phyloP scores from a whole-genome alignment of 768 basidiomycete species.

The Boletus eberwhitei region DNA sequence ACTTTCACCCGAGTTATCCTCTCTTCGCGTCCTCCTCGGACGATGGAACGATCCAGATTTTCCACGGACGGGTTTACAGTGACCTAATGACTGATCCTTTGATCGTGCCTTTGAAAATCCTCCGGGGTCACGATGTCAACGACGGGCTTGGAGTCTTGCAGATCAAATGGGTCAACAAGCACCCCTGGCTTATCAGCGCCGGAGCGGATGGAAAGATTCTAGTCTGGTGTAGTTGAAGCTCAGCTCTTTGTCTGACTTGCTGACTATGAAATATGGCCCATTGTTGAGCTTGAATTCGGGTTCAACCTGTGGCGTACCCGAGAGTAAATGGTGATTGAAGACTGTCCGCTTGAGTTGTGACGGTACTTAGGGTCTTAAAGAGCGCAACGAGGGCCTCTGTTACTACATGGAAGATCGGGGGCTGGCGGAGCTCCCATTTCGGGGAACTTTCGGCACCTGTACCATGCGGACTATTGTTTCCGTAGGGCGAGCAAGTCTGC shows the following conservation, averaged over 20 bases:
- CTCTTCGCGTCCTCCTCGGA: conserved; percentile 96
- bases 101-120: conserved; percentile 95
- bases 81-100: conserved; percentile 97
- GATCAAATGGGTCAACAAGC: conserved; percentile 81
- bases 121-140: conserved; percentile 82
- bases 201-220: conserved; percentile 88
- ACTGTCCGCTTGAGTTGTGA: conserved; percentile 6
- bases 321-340: conserved; percentile 12
- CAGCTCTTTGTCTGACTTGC: conserved; percentile 31
- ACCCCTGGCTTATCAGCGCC: conserved; percentile 90
- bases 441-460: not conserved
- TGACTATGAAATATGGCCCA: conserved; percentile 19
- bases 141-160: conserved; percentile 92
- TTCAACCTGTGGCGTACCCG: conserved; percentile 13
- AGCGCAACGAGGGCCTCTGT: conserved; percentile 4
- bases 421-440: not conserved
- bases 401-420: not conserved
- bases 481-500: conserved; percentile 1
- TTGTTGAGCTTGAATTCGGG: conserved; percentile 24
- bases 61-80: conserved; percentile 92
- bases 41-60: conserved; percentile 95
- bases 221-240: conserved; percentile 78
- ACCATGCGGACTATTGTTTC: conserved; percentile 6
- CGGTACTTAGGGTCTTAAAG: conserved; percentile 1
- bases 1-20: conserved; percentile 93